Evolutionary conservation across 352 stramenopile species (phyloP).

Genomic region (Globisporangium yorkense): DNA sequence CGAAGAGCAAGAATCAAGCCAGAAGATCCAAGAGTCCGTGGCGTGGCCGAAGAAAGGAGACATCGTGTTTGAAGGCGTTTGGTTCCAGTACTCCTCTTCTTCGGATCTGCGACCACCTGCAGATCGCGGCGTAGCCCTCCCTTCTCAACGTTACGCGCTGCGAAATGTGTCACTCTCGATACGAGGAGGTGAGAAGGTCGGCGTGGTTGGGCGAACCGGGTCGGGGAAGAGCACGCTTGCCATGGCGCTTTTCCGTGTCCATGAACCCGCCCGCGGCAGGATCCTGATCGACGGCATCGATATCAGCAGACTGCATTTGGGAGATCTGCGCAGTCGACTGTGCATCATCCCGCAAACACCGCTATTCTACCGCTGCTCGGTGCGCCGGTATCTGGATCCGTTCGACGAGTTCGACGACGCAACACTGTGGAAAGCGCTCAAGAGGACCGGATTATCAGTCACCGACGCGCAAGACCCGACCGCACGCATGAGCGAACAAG

Average conservation of each 20-base stretch:
- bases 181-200: slow-evolving; percentile 1
- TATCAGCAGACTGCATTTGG: slow-evolving; percentile 31
- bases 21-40: slow-evolving; percentile 28
- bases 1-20: slow-evolving; percentile 17
- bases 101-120: no score
- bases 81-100: slow-evolving; percentile 51
- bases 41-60: slow-evolving; percentile 44
- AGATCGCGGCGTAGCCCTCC: no score
- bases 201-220: slow-evolving; percentile 19
- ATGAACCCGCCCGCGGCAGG: slow-evolving; percentile 33
- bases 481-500: not conserved
- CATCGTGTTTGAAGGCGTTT: slow-evolving; percentile 80
- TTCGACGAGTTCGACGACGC: slow-evolving; percentile 76
- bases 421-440: slow-evolving; percentile 34
- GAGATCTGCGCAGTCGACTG: slow-evolving; percentile 29
- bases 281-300: slow-evolving; percentile 89
- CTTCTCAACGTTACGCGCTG: not conserved
- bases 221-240: slow-evolving; percentile 55
- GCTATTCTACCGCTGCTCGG: slow-evolving; percentile 88
- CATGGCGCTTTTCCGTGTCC: slow-evolving; percentile 50
- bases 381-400: slow-evolving; percentile 91
- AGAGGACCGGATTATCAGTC: slow-evolving; percentile 24
- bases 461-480: no score
- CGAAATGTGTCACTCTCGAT: slow-evolving; percentile 3
- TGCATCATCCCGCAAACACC: slow-evolving; percentile 86